Evolutionary conservation across 345 rosid genomes (phyloP), one percentile per base, ranked within the genome.

Genomic region (Angophora floribunda): DNA sequence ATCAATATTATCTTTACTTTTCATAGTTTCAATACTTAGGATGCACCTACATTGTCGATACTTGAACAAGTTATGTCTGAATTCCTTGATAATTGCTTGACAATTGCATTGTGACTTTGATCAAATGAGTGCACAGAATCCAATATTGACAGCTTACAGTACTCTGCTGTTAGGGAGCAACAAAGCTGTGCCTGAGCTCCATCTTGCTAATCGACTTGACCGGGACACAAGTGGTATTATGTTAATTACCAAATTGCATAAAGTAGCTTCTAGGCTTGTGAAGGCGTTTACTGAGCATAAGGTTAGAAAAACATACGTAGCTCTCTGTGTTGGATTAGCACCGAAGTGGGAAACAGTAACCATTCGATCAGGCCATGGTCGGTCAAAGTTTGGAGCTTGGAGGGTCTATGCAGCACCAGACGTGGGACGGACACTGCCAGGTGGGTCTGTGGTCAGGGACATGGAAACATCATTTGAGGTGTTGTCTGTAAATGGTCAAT

Each of bases 371-470:
- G 99, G 99, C 75, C 99, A 98, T 90, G 99, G 99, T 80, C 93
- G 99, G 57, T 98, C 99, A 17, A 97, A 95, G 89, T 96, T 93
- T 87, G 99, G 99, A 88, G 98, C 94, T 9, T 98, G 99, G 98
- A 96, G 98, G 12, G 98, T 95, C 45, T 97, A 97, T 88, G 94
- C 98, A 86, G 93, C 92, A 52, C 90, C 91, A n/a, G 99, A 96
- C 55, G 96, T 93, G 32, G 99, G 99, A 70, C 92, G 90, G 86
- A 90, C 86, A 32, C 94, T 96, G 15, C 99, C 99, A 0, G 99
- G 98, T 10, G 99, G 99, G n/a, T 97, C 98, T 82, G 41, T 84
- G 15, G 97, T 97, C 45, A 94, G 94, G 90, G 96, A 96, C 87
- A 98, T 98, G 99, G 99, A 95, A 87, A 97, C 99, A 67, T 93